These are phyloP conservation scores for Carallia brachiata DNA, from an alignment of 345 rosid genomes.

Conservation along the genomic window DNA sequence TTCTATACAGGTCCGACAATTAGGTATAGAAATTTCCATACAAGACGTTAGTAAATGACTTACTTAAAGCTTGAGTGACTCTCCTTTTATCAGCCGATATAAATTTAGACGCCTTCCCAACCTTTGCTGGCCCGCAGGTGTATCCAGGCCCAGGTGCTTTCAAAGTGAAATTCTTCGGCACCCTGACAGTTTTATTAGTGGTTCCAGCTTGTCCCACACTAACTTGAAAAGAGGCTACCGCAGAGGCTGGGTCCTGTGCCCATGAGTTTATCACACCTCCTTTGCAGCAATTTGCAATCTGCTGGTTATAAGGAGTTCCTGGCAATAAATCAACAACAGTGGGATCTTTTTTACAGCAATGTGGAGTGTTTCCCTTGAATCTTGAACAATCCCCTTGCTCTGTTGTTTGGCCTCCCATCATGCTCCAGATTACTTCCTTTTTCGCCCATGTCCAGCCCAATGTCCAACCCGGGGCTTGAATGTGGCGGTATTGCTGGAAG, in stretches of 20 bases:
- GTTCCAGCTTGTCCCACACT: slow-evolving; percentile 8
- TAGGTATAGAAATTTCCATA: background rate
- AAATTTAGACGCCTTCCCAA: background rate
- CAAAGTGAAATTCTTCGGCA: slow-evolving; percentile 14
- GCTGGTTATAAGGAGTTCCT: slow-evolving; percentile 11
- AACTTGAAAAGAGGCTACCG: slow-evolving; percentile 1
- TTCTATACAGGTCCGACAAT: background rate
- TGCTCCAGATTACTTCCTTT: slow-evolving; percentile 7
- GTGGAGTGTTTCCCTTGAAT: slow-evolving; percentile 10
- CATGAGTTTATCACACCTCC: background rate
- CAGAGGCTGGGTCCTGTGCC: slow-evolving; percentile 2
- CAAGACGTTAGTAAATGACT: background rate
- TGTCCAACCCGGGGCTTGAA: slow-evolving; percentile 7
- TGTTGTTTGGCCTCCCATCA: slow-evolving; percentile 4
- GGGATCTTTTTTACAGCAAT: slow-evolving; percentile 6
- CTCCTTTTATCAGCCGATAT: background rate
- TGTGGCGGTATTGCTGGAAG: slow-evolving; percentile 3
- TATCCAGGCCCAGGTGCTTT: slow-evolving; percentile 6
- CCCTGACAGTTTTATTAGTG: slow-evolving; percentile 9
- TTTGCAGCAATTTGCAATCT: slow-evolving; percentile 7
- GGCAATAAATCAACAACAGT: slow-evolving; percentile 4
- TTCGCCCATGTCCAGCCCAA: slow-evolving; percentile 4
- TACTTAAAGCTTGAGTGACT: slow-evolving; percentile 6
- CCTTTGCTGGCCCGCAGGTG: slow-evolving; percentile 9
- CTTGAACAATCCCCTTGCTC: slow-evolving; percentile 6